Base-by-base conservation (phyloP, 345 rosid genomes). In the Physaria fendleri region DNA sequence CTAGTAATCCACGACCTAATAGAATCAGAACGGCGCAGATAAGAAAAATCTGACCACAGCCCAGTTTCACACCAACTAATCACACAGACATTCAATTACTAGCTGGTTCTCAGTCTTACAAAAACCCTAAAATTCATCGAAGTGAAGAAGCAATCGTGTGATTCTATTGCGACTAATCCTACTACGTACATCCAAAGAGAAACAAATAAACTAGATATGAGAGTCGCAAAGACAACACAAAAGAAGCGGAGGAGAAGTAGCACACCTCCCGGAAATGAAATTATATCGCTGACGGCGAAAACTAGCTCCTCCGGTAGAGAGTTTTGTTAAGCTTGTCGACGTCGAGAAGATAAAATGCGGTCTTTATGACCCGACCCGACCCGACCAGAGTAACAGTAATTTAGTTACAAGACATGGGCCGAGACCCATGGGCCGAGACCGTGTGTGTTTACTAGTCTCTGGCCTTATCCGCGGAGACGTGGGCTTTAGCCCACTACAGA, bases 281-380 rank as follows among this genome's bases (percentile, higher is more conserved):
- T 9, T 8, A 52, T 12, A 40, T 52, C 56, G 55, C 47, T 66
- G 56, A 52, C 62, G 73, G 73, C 47, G 42, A 35, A 44, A 54
- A 18, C 12, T 17, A 59, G 40, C 61, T 61, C 55, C 61, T 59
- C 66, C 61, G 47, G 54, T 59, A 7, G 33, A 59, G 53, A 50
- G 46, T 50, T 68, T 59, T 55, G 66, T 68, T 62, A 43, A 43
- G 32, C 24, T 22, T 22, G n/a, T n/a, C n/a, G n/a, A n/a, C n/a
- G n/a, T n/a, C n/a, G n/a, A n/a, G n/a, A n/a, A n/a, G n/a, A n/a
- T n/a, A n/a, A n/a, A n/a, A n/a, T n/a, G n/a, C n/a, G n/a, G n/a
- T n/a, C n/a, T n/a, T n/a, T n/a, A n/a, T n/a, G n/a, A n/a, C n/a
- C n/a, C n/a, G n/a, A n/a, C n/a, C n/a, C n/a, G n/a, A n/a, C n/a